Conservation (phyloP, 805 yeast genomes). For the Wickerhamiella azymoides region DNA sequence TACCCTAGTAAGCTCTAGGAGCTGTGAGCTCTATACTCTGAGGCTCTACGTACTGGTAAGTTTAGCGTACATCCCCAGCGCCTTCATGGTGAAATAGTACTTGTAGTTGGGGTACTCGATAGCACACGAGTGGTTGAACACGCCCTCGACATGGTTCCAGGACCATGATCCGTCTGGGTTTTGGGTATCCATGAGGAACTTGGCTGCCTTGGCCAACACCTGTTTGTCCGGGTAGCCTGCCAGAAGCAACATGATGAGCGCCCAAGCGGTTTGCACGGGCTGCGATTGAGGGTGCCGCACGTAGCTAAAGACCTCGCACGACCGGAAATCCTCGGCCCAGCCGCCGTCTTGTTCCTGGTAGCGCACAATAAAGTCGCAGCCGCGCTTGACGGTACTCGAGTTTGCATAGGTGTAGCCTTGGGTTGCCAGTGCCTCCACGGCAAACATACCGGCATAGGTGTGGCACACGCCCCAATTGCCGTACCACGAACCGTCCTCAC, state of each 20-base stretch:
- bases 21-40: no score
- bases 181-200: constrained; percentile 53
- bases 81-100: constrained; percentile 82
- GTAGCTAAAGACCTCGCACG: constrained; percentile 69
- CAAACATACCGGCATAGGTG: constrained; percentile 96
- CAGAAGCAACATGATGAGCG: constrained; percentile 59
- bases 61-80: constrained; percentile 56
- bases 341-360: constrained; percentile 86
- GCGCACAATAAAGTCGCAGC: constrained; percentile 70
- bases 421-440: constrained; percentile 75
- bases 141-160: constrained; percentile 82
- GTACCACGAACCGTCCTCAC: constrained; percentile 86
- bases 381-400: constrained; percentile 47
- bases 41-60: no score
- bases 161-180: constrained; percentile 68
- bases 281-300: constrained; percentile 49
- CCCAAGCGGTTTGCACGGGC: constrained; percentile 92
- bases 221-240: constrained; percentile 64
- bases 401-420: constrained; percentile 51
- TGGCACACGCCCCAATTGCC: constrained; percentile 98
- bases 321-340: constrained; percentile 92
- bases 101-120: constrained; percentile 93
- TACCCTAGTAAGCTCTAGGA: no score
- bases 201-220: constrained; percentile 50
- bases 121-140: constrained; percentile 85